These are phyloP conservation scores for California macrophylla DNA, from an alignment of 441 rosid genomes.

Conservation along the genomic window DNA sequence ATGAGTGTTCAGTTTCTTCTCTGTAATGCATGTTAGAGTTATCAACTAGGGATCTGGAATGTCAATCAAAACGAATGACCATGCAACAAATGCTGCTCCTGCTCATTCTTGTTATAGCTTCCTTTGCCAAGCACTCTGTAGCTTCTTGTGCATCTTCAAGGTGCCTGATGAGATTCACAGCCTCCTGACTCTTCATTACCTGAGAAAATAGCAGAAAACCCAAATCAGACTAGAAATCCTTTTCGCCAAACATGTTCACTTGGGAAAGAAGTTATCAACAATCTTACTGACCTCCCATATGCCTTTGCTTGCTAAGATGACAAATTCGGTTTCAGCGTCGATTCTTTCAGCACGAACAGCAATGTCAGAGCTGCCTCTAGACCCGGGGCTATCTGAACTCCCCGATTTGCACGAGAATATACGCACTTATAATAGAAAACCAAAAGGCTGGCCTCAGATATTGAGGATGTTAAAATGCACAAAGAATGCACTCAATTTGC, in stretches of 20 bases:
- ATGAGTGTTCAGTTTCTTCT: background rate
- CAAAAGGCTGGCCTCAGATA: constrained; percentile 8
- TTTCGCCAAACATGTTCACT: too few species aligned
- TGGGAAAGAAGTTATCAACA: background rate
- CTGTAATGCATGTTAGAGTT: background rate
- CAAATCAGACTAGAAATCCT: background rate
- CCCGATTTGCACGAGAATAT: constrained; percentile 32
- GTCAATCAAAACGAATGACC: constrained; percentile 50
- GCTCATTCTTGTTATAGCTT: constrained; percentile 56
- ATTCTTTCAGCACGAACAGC: constrained; percentile 36
- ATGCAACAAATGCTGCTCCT: constrained; percentile 54
- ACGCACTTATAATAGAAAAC: constrained; percentile 12
- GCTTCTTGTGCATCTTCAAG: constrained; percentile 65
- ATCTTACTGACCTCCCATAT: constrained; percentile 59
- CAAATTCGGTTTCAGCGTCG: constrained; percentile 40
- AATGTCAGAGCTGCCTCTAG: constrained; percentile 30
- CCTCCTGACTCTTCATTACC: constrained; percentile 81
- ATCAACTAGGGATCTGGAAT: background rate
- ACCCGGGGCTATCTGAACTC: constrained; percentile 15
- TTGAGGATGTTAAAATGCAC: background rate
- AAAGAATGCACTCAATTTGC: background rate
- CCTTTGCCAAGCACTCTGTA: constrained; percentile 60
- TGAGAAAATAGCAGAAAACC: too few species aligned
- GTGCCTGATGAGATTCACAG: constrained; percentile 55
- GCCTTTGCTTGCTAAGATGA: constrained; percentile 62